These are phyloP conservation scores for Sutorius eximius DNA, from an alignment of 1,284 basidiomycete species.

Conservation along the genomic window DNA sequence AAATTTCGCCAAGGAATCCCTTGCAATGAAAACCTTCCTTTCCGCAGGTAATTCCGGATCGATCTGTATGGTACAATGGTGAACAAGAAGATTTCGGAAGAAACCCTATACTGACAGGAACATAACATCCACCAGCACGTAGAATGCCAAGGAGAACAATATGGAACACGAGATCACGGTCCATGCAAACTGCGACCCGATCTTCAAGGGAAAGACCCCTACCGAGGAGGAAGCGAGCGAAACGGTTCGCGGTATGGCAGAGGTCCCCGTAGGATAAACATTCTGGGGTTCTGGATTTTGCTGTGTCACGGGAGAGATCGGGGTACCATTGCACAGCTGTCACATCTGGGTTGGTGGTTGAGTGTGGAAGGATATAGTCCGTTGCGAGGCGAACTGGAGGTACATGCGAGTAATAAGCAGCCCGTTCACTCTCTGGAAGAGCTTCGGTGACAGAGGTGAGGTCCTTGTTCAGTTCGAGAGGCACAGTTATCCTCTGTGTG, in stretches of 20 bases:
- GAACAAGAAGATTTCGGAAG: slow-evolving; percentile 7
- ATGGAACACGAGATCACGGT: slow-evolving; percentile 46
- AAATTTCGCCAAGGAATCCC: slow-evolving; percentile 45
- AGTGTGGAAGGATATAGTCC: slow-evolving; percentile 39
- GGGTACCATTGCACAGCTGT: slow-evolving; percentile 44
- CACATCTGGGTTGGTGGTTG: slow-evolving; percentile 31
- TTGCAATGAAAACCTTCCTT: slow-evolving; percentile 48
- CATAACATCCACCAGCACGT: slow-evolving; percentile 55
- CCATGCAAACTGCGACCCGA: slow-evolving; percentile 50
- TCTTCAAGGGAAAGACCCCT: slow-evolving; percentile 43
- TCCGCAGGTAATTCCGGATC: slow-evolving; percentile 53
- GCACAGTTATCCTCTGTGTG: slow-evolving; percentile 19
- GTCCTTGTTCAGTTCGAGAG: slow-evolving; percentile 30
- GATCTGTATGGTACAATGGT: slow-evolving; percentile 36
- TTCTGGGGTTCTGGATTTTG: slow-evolving; percentile 14
- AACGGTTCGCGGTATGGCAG: slow-evolving; percentile 39
- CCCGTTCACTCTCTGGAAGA: slow-evolving; percentile 27
- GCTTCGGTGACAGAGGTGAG: slow-evolving; percentile 39
- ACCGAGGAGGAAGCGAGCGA: slow-evolving; percentile 45
- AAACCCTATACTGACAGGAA: slow-evolving; percentile 43
- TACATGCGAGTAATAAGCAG: slow-evolving; percentile 27
- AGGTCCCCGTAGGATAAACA: slow-evolving; percentile 42
- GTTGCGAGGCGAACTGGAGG: slow-evolving; percentile 36
- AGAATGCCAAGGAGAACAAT: slow-evolving; percentile 48
- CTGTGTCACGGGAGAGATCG: slow-evolving; percentile 28